A percentile compares a stretch with the other conserved stretches of the same genome.
Evolutionary conservation across 2,329 filamentous ascomycete species (phyloP).

Genomic region (Aureobasidium namibiae): DNA sequence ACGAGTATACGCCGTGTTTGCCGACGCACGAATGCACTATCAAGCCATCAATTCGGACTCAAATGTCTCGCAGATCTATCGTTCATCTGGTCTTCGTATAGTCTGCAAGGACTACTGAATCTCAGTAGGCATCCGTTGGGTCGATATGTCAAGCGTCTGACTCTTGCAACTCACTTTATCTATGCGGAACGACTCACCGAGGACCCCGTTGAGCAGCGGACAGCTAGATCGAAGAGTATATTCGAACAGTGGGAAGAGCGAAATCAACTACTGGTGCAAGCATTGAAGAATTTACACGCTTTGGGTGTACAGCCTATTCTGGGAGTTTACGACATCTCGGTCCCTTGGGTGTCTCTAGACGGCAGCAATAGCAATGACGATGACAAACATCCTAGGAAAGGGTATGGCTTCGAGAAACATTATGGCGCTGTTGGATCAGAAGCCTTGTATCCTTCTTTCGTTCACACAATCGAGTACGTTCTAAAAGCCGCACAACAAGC

Average conservation of each 20-base stretch:
- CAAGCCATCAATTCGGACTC: neutral
- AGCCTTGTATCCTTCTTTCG: neutral
- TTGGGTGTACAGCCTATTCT: neutral
- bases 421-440: neutral
- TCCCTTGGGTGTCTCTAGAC: neutral
- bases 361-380: neutral
- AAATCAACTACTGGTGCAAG: neutral
- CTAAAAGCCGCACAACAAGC: neutral
- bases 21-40: neutral
- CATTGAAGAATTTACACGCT: neutral
- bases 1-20: neutral
- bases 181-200: neutral
- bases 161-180: neutral
- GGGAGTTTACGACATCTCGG: neutral
- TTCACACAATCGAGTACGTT: neutral
- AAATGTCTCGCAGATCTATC: neutral
- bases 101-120: neutral
- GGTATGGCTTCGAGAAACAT: neutral
- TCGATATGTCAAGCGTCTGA: neutral
- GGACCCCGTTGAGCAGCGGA: neutral
- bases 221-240: too few relatives aligned
- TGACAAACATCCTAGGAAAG: neutral
- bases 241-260: neutral
- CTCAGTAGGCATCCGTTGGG: neutral
- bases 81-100: neutral